Evolutionary conservation across 2,329 filamentous ascomycete genomes (phyloP).

Genomic region (Zymoseptoria pseudotritici): DNA sequence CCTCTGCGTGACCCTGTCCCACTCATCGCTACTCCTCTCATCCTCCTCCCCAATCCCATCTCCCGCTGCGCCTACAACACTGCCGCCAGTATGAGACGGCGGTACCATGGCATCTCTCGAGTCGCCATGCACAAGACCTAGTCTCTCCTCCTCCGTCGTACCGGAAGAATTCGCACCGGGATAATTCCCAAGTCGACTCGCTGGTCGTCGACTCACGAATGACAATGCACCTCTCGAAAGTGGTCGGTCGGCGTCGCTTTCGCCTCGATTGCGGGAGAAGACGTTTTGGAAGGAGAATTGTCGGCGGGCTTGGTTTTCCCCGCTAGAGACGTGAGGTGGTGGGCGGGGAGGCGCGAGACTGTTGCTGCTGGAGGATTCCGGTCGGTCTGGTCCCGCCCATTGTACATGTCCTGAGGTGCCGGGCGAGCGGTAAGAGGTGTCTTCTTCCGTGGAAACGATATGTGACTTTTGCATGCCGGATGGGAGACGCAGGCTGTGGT

Average conservation of each 20-base stretch:
- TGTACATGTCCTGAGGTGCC: conserved; percentile 36
- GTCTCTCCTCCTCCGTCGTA: conserved; percentile 32
- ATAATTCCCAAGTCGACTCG: conserved; percentile 11
- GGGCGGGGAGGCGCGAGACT: conserved; percentile 24
- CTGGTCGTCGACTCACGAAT: conserved; percentile 24
- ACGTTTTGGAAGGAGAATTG: conserved; percentile 92
- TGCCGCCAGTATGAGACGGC: background rate
- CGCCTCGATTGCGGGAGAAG: conserved; percentile 52
- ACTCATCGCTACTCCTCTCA: conserved; percentile 25
- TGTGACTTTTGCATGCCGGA: conserved; percentile 35
- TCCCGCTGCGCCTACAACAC: conserved; percentile 7
- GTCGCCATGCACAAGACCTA: conserved; percentile 32
- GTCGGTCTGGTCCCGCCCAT: conserved; percentile 37
- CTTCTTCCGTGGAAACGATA: conserved; percentile 42
- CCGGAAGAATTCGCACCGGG: conserved; percentile 9
- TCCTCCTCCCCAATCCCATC: conserved; percentile 3
- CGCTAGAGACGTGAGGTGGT: background rate
- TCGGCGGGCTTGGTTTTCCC: conserved; percentile 51
- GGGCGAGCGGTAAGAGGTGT: conserved; percentile 40
- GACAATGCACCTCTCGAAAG: conserved; percentile 29
- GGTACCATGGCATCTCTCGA: conserved; percentile 8
- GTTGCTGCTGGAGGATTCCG: conserved; percentile 35
- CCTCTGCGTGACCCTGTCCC: conserved; percentile 14
- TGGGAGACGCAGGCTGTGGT: conserved; percentile 47
- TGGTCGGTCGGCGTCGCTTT: conserved; percentile 23